A percentile compares a stretch with the other conserved stretches of the same genome.
These are phyloP conservation scores for Toxoplasma gondii DNA, from an alignment of 169 alveolate species.

Conservation along the genomic window DNA sequence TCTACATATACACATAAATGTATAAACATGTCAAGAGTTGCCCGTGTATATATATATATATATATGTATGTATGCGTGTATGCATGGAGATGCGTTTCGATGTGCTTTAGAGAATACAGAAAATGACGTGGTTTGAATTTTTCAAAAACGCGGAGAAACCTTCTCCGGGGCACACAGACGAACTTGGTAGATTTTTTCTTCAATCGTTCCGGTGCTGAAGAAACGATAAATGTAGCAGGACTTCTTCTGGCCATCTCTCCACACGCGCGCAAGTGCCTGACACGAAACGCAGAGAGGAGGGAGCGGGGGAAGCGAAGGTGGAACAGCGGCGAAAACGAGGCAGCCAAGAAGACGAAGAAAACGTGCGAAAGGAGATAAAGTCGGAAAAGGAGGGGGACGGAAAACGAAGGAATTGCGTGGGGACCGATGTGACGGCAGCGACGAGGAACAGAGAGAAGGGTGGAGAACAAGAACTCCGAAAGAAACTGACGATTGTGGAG, in stretches of 20 bases:
- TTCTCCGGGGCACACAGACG: neutral
- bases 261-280: constrained; percentile 95
- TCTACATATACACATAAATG: neutral
- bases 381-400: neutral
- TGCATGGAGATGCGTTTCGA: neutral
- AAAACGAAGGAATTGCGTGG: neutral
- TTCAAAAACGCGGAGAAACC: neutral
- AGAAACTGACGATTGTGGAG: too few relatives aligned
- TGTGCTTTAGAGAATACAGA: neutral
- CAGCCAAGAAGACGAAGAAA: neutral
- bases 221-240: constrained; percentile 95
- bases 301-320: neutral
- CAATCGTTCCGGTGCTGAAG: constrained; percentile 97
- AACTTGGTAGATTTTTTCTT: constrained; percentile 95
- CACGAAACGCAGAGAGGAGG: too few relatives aligned
- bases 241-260: constrained; percentile 98
- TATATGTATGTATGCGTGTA: neutral
- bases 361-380: neutral
- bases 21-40: neutral
- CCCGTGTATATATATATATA: neutral
- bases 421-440: neutral
- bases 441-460: neutral
- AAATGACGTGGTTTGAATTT: neutral
- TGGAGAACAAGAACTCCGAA: too few relatives aligned
- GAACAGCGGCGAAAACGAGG: neutral